A percentile compares a stretch with the other conserved stretches of the same genome.
phyloP scores from a whole-genome alignment of 108 stramenopile species.

The Seminavis robusta region DNA sequence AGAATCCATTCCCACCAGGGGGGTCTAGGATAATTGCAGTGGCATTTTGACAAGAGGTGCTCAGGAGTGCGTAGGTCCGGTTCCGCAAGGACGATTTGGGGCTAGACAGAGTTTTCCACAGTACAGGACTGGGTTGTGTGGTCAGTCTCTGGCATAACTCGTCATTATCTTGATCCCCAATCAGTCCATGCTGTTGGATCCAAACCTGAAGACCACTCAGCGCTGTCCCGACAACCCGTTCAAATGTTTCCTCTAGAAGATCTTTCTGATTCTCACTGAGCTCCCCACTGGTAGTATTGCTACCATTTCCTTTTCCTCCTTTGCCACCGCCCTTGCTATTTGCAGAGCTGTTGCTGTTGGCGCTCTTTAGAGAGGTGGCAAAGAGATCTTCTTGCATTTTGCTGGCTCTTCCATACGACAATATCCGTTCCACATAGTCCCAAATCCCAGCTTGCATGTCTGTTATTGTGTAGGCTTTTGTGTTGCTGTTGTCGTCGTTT shows the following conservation, averaged over 20 bases:
- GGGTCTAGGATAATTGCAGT: slow-evolving; percentile 15
- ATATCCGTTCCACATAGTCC: slow-evolving; percentile 32
- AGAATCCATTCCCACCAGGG: not conserved
- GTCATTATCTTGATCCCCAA: too few relatives aligned
- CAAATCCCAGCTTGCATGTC: slow-evolving; percentile 24
- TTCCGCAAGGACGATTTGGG: slow-evolving; percentile 52
- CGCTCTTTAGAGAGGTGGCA: slow-evolving; percentile 24
- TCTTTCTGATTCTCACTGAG: slow-evolving; percentile 47
- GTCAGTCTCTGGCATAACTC: slow-evolving; percentile 4
- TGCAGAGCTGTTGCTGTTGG: not conserved
- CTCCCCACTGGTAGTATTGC: too few relatives aligned
- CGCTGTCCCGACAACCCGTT: slow-evolving; percentile 49
- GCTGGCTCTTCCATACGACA: slow-evolving; percentile 31
- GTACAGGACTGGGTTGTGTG: not conserved
- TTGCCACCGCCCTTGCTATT: not conserved
- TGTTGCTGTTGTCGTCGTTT: not conserved
- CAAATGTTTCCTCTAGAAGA: slow-evolving; percentile 71
- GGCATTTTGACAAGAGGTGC: slow-evolving; percentile 46
- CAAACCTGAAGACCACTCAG: slow-evolving; percentile 31
- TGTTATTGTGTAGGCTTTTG: not conserved
- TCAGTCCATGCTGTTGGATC: slow-evolving; percentile 20
- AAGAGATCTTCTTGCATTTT: slow-evolving; percentile 42
- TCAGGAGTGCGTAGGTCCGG: slow-evolving; percentile 47
- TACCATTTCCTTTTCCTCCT: not conserved
- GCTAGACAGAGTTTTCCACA: slow-evolving; percentile 42